phyloP scores from a whole-genome alignment of 495 filamentous ascomycete genomes.

The Elaphomyces granulatus region DNA sequence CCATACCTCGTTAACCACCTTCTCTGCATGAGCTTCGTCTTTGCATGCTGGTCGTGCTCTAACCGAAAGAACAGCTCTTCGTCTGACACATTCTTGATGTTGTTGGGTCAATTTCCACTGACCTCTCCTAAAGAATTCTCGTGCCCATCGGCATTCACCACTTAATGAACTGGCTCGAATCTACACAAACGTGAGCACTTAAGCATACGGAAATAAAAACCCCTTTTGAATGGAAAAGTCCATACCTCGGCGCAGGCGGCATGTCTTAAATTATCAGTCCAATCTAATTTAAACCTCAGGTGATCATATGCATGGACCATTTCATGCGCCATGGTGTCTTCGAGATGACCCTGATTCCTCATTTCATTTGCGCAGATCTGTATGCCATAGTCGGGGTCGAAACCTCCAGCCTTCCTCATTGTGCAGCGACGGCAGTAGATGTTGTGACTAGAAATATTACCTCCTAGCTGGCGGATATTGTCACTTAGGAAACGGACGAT shows the following conservation, averaged over 20 bases:
- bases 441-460: slow-evolving; percentile 54
- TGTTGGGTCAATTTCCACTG: slow-evolving; percentile 85
- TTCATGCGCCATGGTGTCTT: slow-evolving; percentile 93
- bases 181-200: slow-evolving; percentile 23
- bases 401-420: slow-evolving; percentile 57
- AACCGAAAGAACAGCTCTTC: slow-evolving; percentile 64
- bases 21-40: slow-evolving; percentile 73
- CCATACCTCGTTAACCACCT: slow-evolving; percentile 92
- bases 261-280: slow-evolving; percentile 63
- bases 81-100: slow-evolving; percentile 80
- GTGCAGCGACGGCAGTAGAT: slow-evolving; percentile 69
- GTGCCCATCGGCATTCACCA: slow-evolving; percentile 84
- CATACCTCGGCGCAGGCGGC: slow-evolving; percentile 88
- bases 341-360: slow-evolving; percentile 55
- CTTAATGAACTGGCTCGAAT: slow-evolving; percentile 84
- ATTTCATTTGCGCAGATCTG: slow-evolving; percentile 82
- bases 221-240: not conserved
- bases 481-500: slow-evolving; percentile 70
- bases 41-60: slow-evolving; percentile 60
- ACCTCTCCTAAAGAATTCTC: slow-evolving; percentile 66
- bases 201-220: not conserved
- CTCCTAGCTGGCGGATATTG: slow-evolving; percentile 63
- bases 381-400: slow-evolving; percentile 72
- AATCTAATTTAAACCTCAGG: slow-evolving; percentile 77
- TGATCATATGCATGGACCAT: slow-evolving; percentile 97